Percentiles rank a stretch among this genome's conserved stretches.
phyloP scores from a whole-genome alignment of 805 yeast genomes.

The Saitoella complicata region DNA sequence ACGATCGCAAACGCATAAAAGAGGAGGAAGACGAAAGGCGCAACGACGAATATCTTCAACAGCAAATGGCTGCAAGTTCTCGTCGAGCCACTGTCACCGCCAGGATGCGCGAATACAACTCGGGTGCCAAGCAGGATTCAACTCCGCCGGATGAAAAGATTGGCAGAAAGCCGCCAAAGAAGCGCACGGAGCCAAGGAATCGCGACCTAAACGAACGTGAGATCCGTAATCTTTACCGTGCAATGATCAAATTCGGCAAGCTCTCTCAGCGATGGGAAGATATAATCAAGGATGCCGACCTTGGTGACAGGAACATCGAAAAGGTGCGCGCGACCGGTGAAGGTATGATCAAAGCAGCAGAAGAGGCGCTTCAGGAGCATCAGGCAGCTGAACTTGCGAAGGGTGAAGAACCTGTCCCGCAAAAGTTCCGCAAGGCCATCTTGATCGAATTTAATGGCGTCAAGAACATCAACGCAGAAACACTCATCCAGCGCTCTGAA shows the following conservation, averaged over 20 bases:
- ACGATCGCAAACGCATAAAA: conserved; percentile 72
- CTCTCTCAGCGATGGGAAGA: conserved; percentile 59
- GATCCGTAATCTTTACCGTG: conserved; percentile 67
- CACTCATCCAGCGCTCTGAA: conserved; percentile 64
- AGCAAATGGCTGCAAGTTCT: conserved; percentile 75
- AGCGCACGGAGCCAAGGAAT: background rate
- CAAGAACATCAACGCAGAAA: conserved; percentile 79
- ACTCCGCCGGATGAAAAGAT: too few species aligned
- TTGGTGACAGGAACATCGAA: conserved; percentile 71
- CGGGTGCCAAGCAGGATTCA: too few species aligned
- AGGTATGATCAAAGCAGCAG: conserved; percentile 48
- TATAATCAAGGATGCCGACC: conserved; percentile 73
- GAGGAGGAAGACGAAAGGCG: conserved; percentile 76
- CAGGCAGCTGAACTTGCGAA: conserved; percentile 23
- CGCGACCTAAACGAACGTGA: conserved; percentile 58
- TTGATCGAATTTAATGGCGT: conserved; percentile 79
- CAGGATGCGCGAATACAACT: too few species aligned
- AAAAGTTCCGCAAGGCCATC: conserved; percentile 78
- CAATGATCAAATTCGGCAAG: conserved; percentile 71
- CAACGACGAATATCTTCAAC: conserved; percentile 75
- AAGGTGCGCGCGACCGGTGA: conserved; percentile 44
- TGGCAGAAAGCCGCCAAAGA: background rate
- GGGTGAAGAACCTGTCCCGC: conserved; percentile 27
- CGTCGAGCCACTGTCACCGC: conserved; percentile 37
- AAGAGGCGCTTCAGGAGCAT: conserved; percentile 42